Percentiles rank a stretch among this genome's conserved stretches.
These are phyloP conservation scores for Eimeria sp. DNA, from an alignment of 169 alveolate genomes.

Conservation along the genomic window DNA sequence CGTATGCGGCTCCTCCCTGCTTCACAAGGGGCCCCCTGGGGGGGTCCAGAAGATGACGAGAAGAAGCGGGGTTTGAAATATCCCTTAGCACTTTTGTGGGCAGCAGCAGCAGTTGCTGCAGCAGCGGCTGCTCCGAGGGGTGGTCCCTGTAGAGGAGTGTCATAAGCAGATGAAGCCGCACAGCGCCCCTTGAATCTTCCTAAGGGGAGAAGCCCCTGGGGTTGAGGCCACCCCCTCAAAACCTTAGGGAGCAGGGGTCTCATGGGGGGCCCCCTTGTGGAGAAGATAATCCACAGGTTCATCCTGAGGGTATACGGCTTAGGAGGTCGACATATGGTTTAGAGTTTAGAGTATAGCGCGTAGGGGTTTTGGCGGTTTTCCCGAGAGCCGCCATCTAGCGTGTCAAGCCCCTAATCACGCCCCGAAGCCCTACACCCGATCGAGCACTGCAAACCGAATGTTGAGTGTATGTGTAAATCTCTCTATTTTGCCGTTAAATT, in stretches of 20 bases:
- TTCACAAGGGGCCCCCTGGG: neutral
- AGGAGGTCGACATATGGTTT: neutral
- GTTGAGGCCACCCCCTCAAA: neutral
- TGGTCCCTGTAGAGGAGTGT: neutral
- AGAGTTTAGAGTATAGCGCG: neutral
- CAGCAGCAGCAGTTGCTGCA: neutral
- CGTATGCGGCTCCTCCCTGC: slow-evolving; percentile 83
- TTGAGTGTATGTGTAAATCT: neutral
- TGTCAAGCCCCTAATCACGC: neutral
- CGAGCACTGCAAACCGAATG: neutral
- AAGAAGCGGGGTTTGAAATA: neutral
- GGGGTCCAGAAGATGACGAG: neutral
- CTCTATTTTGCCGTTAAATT: neutral
- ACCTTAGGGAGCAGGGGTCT: neutral
- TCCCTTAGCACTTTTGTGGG: neutral
- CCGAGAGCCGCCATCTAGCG: neutral
- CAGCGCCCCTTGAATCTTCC: neutral
- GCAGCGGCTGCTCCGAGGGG: neutral
- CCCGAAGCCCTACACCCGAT: neutral
- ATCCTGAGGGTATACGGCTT: neutral
- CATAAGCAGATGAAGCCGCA: neutral
- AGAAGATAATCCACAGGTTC: neutral
- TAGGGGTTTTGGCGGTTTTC: neutral
- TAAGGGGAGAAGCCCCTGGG: neutral
- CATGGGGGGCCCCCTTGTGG: neutral